Percentiles rank a stretch among this genome's conserved stretches.
Evolutionary conservation across 2,329 filamentous ascomycete species (phyloP).

Genomic region (Colletotrichum melonis): DNA sequence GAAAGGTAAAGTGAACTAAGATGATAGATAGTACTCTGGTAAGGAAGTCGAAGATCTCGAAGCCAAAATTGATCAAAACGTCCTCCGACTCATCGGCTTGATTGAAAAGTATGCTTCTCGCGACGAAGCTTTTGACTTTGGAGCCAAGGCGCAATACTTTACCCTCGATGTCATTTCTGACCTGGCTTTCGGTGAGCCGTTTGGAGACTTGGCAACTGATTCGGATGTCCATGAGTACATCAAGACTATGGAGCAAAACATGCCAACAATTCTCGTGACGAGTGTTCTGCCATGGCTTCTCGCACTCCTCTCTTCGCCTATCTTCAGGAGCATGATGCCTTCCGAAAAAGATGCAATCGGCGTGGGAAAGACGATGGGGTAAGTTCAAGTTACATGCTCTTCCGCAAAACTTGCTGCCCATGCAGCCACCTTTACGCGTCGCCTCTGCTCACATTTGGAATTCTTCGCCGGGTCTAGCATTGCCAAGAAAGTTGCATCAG

Average conservation of each 20-base stretch:
- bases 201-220: constrained; percentile 58
- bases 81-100: constrained; percentile 56
- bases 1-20: background rate
- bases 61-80: constrained; percentile 58
- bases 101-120: constrained; percentile 53
- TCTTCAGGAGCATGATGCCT: constrained; percentile 55
- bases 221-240: constrained; percentile 61
- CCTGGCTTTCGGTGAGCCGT: constrained; percentile 60
- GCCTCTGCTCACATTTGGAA: background rate
- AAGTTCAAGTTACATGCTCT: constrained; percentile 45
- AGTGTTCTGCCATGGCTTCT: constrained; percentile 54
- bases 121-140: constrained; percentile 60
- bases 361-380: constrained; percentile 57
- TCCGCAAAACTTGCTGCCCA: too few relatives aligned
- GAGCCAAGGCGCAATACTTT: constrained; percentile 60
- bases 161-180: constrained; percentile 66
- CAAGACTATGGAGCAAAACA: constrained; percentile 53
- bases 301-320: constrained; percentile 51
- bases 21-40: constrained; percentile 54
- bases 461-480: constrained; percentile 41
- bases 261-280: constrained; percentile 57
- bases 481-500: constrained; percentile 56
- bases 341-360: constrained; percentile 51
- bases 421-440: background rate
- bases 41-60: constrained; percentile 65